Percentiles rank a stretch among this genome's conserved stretches.
These are phyloP conservation scores for Gossypioides kirkii DNA, from an alignment of 345 rosid genomes.

Conservation along the genomic window DNA sequence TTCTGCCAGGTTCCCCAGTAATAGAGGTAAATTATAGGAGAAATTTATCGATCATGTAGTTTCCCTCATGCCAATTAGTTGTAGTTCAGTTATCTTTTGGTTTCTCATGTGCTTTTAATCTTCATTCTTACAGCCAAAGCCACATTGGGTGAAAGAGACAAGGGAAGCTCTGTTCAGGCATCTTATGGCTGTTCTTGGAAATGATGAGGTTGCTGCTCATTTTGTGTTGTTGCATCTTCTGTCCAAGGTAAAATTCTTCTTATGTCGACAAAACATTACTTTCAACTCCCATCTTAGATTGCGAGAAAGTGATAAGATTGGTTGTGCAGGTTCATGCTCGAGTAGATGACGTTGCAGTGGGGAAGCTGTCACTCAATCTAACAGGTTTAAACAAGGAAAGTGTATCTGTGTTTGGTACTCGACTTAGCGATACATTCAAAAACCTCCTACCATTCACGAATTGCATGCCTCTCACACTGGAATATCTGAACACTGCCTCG, in stretches of 20 bases:
- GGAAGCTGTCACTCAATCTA: conserved; percentile 21
- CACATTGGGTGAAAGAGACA: conserved; percentile 45
- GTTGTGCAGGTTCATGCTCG: conserved; percentile 66
- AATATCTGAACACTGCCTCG: conserved; percentile 58
- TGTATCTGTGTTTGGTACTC: conserved; percentile 53
- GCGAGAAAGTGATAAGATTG: neutral
- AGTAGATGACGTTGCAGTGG: conserved; percentile 73
- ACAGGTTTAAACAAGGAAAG: conserved; percentile 6
- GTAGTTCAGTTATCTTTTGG: neutral
- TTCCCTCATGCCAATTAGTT: neutral
- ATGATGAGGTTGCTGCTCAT: conserved; percentile 72
- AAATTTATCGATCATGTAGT: neutral
- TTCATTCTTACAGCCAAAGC: conserved; percentile 44
- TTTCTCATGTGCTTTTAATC: neutral
- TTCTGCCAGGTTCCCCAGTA: conserved; percentile 39
- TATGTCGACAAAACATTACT: conserved; percentile 1
- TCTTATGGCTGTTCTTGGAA: conserved; percentile 70
- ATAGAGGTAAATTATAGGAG: conserved; percentile 46
- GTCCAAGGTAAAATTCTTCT: conserved; percentile 42
- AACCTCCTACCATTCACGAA: conserved; percentile 69
- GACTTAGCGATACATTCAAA: conserved; percentile 41
- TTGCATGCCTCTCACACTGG: conserved; percentile 55
- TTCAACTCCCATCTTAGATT: neutral
- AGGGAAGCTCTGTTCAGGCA: conserved; percentile 62
- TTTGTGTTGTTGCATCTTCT: conserved; percentile 75